Conservation (phyloP, 768 basidiomycete genomes). For the Tricholoma furcatifolium region DNA sequence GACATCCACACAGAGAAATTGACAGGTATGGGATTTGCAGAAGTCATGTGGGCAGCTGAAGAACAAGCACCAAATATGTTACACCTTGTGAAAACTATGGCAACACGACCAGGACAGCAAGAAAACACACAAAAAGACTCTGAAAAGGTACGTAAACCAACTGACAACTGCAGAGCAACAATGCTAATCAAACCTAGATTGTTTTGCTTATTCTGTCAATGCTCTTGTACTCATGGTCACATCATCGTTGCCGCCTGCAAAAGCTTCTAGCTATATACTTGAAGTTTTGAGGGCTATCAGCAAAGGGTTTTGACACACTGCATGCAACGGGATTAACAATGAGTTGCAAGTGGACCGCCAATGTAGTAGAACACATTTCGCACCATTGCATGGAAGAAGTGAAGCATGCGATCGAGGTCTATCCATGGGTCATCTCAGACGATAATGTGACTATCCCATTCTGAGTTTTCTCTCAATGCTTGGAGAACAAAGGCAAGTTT, state of each 20-base stretch:
- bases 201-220: constrained; percentile 24
- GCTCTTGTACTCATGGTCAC: constrained; percentile 25
- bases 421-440: constrained; percentile 30
- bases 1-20: too few species aligned
- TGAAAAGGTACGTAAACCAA: constrained; percentile 19
- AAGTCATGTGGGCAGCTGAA: too few species aligned
- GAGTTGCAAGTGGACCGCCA: constrained; percentile 37
- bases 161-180: neutral
- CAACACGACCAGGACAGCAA: neutral
- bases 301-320: constrained; percentile 35
- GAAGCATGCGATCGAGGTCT: constrained; percentile 18
- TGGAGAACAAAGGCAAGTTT: constrained; percentile 35
- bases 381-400: constrained; percentile 23
- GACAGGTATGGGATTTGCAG: too few species aligned
- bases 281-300: constrained; percentile 33
- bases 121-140: constrained; percentile 18
- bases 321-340: constrained; percentile 35
- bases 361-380: constrained; percentile 25
- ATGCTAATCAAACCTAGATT: constrained; percentile 17
- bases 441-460: constrained; percentile 39
- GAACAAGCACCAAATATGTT: constrained; percentile 9
- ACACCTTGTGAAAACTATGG: constrained; percentile 13
- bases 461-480: constrained; percentile 32
- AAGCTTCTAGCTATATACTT: constrained; percentile 36
- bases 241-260: constrained; percentile 22